Conservation (phyloP, 2,329 filamentous ascomycete species). For the Epichloe scottii region DNA sequence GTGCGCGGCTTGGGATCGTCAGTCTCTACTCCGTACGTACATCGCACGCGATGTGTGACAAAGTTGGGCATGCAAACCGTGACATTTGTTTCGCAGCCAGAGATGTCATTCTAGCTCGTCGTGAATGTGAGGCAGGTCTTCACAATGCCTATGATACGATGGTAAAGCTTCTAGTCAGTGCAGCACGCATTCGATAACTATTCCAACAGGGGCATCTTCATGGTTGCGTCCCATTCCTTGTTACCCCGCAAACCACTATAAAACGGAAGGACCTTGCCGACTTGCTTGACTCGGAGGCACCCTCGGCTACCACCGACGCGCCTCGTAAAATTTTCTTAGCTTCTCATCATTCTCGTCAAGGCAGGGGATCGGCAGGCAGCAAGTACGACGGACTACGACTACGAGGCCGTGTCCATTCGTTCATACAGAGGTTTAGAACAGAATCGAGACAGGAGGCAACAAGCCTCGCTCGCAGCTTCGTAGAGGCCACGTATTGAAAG, state of each 20-base stretch:
- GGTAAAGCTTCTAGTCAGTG: too few species aligned
- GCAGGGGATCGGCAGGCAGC: neutral
- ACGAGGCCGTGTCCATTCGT: neutral
- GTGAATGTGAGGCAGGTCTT: too few species aligned
- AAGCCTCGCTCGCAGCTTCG: too few species aligned
- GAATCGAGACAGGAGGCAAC: too few species aligned
- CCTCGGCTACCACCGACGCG: neutral
- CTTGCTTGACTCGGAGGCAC: neutral
- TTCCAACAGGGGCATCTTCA: neutral
- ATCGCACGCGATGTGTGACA: neutral
- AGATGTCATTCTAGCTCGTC: neutral
- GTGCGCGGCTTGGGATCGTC: neutral
- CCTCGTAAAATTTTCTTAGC: neutral
- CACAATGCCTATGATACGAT: too few species aligned
- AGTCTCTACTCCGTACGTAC: too few species aligned
- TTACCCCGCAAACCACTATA: constrained; percentile 3
- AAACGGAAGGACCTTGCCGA: neutral
- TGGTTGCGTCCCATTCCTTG: neutral
- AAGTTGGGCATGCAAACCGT: neutral
- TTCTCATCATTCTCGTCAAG: neutral
- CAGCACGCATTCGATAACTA: too few species aligned
- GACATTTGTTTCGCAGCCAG: neutral
- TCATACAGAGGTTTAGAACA: neutral
- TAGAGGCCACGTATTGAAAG: too few species aligned
- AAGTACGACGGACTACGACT: neutral